phyloP scores from a whole-genome alignment of 768 basidiomycete genomes.

The Agrocybe chaxingu region DNA sequence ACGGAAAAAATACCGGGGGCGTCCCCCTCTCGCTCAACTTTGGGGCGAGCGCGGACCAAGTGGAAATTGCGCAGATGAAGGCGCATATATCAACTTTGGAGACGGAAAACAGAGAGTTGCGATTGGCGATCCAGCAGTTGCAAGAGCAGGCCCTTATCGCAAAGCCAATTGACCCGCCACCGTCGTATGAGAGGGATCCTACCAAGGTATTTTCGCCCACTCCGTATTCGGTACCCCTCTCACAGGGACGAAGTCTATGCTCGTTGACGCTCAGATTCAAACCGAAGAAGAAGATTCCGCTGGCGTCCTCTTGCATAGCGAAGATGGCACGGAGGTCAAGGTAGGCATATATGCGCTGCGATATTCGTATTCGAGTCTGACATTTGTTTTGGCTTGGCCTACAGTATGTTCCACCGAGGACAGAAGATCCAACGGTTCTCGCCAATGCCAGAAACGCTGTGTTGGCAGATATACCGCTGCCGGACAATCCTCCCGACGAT shows the following conservation, averaged over 20 bases:
- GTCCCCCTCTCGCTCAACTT: slow-evolving; percentile 1
- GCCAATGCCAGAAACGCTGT: slow-evolving; percentile 53
- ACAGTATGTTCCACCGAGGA: slow-evolving; percentile 22
- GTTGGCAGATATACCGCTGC: slow-evolving; percentile 61
- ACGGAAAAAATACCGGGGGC: slow-evolving; percentile 10
- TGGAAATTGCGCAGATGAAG: slow-evolving; percentile 26
- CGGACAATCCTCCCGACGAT: slow-evolving; percentile 59
- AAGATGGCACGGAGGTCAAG: slow-evolving; percentile 5
- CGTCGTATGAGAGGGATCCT: slow-evolving; percentile 32
- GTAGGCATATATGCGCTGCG: background rate
- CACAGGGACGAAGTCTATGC: background rate
- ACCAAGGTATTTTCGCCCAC: slow-evolving; percentile 21
- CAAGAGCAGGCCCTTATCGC: slow-evolving; percentile 21
- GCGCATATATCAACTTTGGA: slow-evolving; percentile 38
- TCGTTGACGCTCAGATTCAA: slow-evolving; percentile 12
- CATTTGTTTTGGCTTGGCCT: background rate
- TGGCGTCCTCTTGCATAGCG: background rate
- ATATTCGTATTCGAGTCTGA: background rate
- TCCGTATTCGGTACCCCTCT: background rate
- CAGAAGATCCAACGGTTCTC: slow-evolving; percentile 39
- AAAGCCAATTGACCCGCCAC: slow-evolving; percentile 32
- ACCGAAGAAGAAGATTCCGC: slow-evolving; percentile 8
- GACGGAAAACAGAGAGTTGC: slow-evolving; percentile 33
- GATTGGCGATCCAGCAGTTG: slow-evolving; percentile 29
- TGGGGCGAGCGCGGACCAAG: slow-evolving; percentile 1